A percentile compares a stretch with the other conserved stretches of the same genome.
Conservation (phyloP, 208 protist genomes). For the Acanthamoeba royreba region DNA sequence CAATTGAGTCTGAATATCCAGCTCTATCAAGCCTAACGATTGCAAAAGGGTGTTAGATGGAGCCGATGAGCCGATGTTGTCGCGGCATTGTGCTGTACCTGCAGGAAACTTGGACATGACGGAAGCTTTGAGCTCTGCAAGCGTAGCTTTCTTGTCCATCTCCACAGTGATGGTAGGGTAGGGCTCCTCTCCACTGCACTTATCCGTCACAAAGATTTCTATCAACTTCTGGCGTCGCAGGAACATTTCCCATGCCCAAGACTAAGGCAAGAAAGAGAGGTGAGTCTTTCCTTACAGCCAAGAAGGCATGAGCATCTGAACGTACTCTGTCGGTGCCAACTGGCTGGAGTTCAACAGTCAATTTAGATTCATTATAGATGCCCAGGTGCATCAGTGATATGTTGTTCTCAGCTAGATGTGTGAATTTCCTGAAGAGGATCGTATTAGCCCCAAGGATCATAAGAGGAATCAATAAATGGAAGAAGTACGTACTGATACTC, state of each 20-base stretch:
- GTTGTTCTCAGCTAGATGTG: background rate
- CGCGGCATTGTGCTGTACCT: background rate
- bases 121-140: conserved; percentile 6
- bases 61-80: too few species aligned
- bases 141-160: background rate
- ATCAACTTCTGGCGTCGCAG: background rate
- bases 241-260: background rate
- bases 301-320: background rate
- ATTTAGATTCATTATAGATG: background rate
- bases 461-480: too few species aligned
- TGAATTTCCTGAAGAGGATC: conserved; percentile 26
- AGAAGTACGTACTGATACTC: conserved; percentile 16
- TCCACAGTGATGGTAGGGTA: background rate
- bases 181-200: background rate
- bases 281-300: too few species aligned
- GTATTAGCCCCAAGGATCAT: too few species aligned
- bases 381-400: background rate
- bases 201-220: conserved; percentile 22
- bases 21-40: background rate
- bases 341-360: background rate
- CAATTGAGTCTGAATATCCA: background rate
- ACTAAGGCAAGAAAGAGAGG: too few species aligned
- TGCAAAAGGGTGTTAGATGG: too few species aligned
- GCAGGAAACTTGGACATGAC: background rate
- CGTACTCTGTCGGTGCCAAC: background rate